Percentiles rank a stretch among this genome's conserved stretches.
Evolutionary conservation across 129 eudicot species (phyloP).

Genomic region (sunflower (Helianthus annuus)): DNA sequence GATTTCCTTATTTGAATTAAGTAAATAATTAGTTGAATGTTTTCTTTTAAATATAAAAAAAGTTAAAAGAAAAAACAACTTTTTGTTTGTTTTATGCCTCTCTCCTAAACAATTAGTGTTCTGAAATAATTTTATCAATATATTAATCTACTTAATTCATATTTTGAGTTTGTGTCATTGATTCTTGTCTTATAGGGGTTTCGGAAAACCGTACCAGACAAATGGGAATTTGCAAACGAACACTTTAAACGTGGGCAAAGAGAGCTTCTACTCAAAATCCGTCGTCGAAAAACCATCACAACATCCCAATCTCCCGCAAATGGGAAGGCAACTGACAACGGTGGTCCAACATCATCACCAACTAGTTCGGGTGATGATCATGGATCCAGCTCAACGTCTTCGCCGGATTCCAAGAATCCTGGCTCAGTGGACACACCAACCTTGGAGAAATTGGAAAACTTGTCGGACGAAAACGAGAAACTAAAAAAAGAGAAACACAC

Average conservation of each 20-base stretch:
- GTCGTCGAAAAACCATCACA: constrained; percentile 60
- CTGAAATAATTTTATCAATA: too few relatives aligned
- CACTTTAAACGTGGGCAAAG: constrained; percentile 67
- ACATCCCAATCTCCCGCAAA: constrained; percentile 22
- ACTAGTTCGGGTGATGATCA: constrained; percentile 60
- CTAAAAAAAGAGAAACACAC: constrained; percentile 52
- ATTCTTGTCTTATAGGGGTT: constrained; percentile 50
- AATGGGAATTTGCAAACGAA: constrained; percentile 90
- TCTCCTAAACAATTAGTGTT: too few relatives aligned
- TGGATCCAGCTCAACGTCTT: constrained; percentile 66
- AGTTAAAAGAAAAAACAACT: too few relatives aligned
- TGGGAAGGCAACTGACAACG: constrained; percentile 37
- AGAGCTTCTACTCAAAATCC: constrained; percentile 56
- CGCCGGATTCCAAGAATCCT: constrained; percentile 65
- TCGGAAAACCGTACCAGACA: constrained; percentile 79
- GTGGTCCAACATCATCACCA: constrained; percentile 35
- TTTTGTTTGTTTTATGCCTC: too few relatives aligned
- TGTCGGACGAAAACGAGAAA: constrained; percentile 64
- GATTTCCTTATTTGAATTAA: too few relatives aligned
- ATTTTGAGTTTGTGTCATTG: too few relatives aligned
- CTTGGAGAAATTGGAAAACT: constrained; percentile 41
- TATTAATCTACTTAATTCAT: too few relatives aligned
- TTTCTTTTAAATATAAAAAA: too few relatives aligned
- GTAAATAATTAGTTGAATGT: too few relatives aligned
- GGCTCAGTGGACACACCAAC: constrained; percentile 51